Evolutionary conservation across 1,284 basidiomycete genomes (phyloP).

Genomic region (Ganoderma leucocontextum): DNA sequence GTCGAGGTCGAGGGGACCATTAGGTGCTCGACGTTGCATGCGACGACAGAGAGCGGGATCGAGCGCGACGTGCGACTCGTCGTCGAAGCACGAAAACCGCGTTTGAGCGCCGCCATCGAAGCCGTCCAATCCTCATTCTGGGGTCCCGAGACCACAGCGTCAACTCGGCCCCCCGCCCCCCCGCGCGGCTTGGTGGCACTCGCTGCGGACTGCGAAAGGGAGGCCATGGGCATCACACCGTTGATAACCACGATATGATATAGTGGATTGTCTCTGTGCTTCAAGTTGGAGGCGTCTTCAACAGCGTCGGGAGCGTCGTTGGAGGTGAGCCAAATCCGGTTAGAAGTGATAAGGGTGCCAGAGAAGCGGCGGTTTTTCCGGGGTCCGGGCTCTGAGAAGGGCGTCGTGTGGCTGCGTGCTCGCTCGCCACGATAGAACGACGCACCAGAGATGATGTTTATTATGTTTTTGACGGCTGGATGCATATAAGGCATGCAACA

Average conservation of each 20-base stretch:
- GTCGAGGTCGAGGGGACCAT: conserved; percentile 39
- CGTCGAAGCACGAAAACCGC: conserved; percentile 27
- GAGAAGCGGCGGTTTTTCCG: background rate
- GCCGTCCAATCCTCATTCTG: background rate
- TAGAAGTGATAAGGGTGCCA: conserved; percentile 1
- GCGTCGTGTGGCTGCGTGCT: background rate
- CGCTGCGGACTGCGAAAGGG: background rate
- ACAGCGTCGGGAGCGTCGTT: background rate
- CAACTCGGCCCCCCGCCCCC: background rate
- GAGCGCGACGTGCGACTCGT: conserved; percentile 16
- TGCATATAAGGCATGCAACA: background rate
- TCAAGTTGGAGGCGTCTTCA: background rate
- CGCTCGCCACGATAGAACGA: background rate
- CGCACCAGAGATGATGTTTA: background rate
- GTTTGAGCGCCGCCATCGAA: conserved; percentile 5
- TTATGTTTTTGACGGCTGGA: background rate
- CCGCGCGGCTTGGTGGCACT: background rate
- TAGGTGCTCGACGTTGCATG: conserved; percentile 40
- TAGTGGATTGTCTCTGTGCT: background rate
- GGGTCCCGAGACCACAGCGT: background rate
- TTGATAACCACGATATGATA: background rate
- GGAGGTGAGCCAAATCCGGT: background rate
- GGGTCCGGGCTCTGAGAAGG: conserved; percentile 2
- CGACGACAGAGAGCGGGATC: conserved; percentile 23
- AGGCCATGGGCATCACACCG: background rate